A percentile compares a stretch with the other conserved stretches of the same genome.
phyloP scores from a whole-genome alignment of 1,284 basidiomycete genomes.

The Amylostereum chailletii region DNA sequence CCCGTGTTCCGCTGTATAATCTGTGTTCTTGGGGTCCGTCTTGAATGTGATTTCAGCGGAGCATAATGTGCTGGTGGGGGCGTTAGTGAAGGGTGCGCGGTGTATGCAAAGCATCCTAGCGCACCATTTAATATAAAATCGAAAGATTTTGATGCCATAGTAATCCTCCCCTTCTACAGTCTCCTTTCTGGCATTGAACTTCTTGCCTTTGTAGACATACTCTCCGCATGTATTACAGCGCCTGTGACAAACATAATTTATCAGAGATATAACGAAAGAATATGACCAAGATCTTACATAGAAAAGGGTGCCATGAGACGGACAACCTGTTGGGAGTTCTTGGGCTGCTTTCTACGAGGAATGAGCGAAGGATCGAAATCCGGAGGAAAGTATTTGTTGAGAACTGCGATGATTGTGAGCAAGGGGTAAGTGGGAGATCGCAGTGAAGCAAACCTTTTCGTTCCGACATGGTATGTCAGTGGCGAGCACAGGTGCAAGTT shows the following conservation, averaged over 20 bases:
- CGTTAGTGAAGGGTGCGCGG: slow-evolving; percentile 1
- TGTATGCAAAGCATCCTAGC: slow-evolving; percentile 12
- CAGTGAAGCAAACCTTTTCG: slow-evolving; percentile 56
- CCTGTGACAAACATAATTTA: slow-evolving; percentile 31
- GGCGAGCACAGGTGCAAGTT: no score
- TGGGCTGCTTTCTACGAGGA: slow-evolving; percentile 79
- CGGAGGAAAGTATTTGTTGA: slow-evolving; percentile 89
- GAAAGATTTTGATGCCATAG: slow-evolving; percentile 93
- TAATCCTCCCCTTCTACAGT: slow-evolving; percentile 96
- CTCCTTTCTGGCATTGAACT: slow-evolving; percentile 99
- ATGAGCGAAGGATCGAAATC: slow-evolving; percentile 99
- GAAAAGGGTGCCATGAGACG: slow-evolving; percentile 99
- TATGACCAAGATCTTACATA: slow-evolving; percentile 49
- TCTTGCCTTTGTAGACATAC: slow-evolving; percentile 98
- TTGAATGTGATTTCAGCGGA: slow-evolving; percentile 99
- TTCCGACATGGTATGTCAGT: slow-evolving; percentile 64
- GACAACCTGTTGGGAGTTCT: slow-evolving; percentile 93
- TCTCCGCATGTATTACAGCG: slow-evolving; percentile 94
- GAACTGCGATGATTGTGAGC: slow-evolving; percentile 35
- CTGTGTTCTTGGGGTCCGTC: slow-evolving; percentile 97
- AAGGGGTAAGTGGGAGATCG: background rate
- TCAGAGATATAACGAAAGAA: background rate
- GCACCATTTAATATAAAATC: slow-evolving; percentile 79
- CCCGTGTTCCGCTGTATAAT: slow-evolving; percentile 88
- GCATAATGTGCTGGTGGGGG: slow-evolving; percentile 64